Evolutionary conservation across 2,329 filamentous ascomycete genomes (phyloP).

Genomic region (Arthrobotrys megalospora): DNA sequence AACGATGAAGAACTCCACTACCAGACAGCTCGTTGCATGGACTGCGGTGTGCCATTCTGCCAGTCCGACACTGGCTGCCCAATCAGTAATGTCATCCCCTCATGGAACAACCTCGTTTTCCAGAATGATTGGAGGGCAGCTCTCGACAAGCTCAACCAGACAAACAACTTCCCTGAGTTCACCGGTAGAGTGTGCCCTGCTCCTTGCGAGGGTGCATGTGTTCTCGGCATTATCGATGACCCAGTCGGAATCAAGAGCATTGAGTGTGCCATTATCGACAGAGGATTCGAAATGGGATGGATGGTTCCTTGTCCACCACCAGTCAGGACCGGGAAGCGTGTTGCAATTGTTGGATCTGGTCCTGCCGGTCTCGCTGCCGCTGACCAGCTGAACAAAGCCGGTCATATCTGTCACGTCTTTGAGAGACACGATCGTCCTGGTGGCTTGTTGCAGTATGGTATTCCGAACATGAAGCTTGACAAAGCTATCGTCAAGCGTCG

Average conservation of each 20-base stretch:
- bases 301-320: conserved; percentile 87
- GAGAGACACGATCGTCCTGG: conserved; percentile 92
- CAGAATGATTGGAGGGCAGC: conserved; percentile 89
- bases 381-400: conserved; percentile 94
- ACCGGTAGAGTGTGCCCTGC: conserved; percentile 97
- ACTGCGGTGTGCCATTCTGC: conserved; percentile 98
- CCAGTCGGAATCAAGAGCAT: conserved; percentile 99
- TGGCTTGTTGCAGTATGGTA: conserved; percentile 91
- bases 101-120: conserved; percentile 67
- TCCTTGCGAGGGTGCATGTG: conserved; percentile 95
- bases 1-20: conserved; percentile 97
- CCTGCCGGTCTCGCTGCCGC: conserved; percentile 90
- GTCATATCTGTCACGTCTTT: conserved; percentile 89
- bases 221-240: conserved; percentile 95
- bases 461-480: conserved; percentile 99
- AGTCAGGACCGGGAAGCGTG: conserved; percentile 86
- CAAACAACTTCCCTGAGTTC: conserved; percentile 98
- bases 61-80: conserved; percentile 96
- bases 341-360: conserved; percentile 92
- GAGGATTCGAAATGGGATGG: conserved; percentile 98
- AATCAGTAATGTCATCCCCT: conserved; percentile 97
- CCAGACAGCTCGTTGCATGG: conserved; percentile 97
- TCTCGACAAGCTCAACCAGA: conserved; percentile 91
- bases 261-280: conserved; percentile 97
- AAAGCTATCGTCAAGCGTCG: conserved; percentile 96